A percentile compares a stretch with the other conserved stretches of the same genome.
Conservation (phyloP, 2,329 filamentous ascomycete genomes). For the Metarhizium robertsii region DNA sequence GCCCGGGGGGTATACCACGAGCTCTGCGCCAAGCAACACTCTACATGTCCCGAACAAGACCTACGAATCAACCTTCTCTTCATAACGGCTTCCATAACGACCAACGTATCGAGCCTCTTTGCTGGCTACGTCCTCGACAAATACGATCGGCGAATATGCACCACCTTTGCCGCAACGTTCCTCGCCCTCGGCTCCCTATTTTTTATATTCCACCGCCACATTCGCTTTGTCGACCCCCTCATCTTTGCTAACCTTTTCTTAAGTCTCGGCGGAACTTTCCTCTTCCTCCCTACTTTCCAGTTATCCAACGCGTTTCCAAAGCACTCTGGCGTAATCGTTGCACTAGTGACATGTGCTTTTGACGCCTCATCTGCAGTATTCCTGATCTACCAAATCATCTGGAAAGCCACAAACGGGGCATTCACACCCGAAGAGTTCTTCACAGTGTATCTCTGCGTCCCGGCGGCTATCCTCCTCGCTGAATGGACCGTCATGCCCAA, state of each 20-base stretch:
- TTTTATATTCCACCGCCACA: not conserved
- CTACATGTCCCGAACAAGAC: constrained; percentile 34
- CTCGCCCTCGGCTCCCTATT: constrained; percentile 48
- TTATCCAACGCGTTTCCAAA: not conserved
- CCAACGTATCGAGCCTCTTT: constrained; percentile 50
- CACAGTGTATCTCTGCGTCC: constrained; percentile 27
- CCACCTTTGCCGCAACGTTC: constrained; percentile 60
- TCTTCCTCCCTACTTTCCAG: not conserved
- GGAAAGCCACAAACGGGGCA: constrained; percentile 40
- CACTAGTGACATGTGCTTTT: constrained; percentile 65
- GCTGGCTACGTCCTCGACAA: constrained; percentile 76
- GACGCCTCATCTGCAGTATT: constrained; percentile 74
- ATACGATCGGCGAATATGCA: constrained; percentile 67
- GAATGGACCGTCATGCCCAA: constrained; percentile 31
- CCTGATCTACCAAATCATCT: constrained; percentile 61
- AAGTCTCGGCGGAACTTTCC: not conserved
- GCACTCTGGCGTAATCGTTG: constrained; percentile 43
- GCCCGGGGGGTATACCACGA: constrained; percentile 61
- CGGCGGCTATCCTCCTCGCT: constrained; percentile 24
- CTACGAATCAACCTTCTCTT: constrained; percentile 79
- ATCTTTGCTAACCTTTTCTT: not conserved
- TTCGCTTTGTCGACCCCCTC: not conserved
- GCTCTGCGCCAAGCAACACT: constrained; percentile 26
- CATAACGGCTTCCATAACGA: constrained; percentile 75
- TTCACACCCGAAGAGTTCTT: constrained; percentile 31